phyloP scores from a whole-genome alignment of 225 moss, liverwort and hornwort species.

The Anthoceros angustus region DNA sequence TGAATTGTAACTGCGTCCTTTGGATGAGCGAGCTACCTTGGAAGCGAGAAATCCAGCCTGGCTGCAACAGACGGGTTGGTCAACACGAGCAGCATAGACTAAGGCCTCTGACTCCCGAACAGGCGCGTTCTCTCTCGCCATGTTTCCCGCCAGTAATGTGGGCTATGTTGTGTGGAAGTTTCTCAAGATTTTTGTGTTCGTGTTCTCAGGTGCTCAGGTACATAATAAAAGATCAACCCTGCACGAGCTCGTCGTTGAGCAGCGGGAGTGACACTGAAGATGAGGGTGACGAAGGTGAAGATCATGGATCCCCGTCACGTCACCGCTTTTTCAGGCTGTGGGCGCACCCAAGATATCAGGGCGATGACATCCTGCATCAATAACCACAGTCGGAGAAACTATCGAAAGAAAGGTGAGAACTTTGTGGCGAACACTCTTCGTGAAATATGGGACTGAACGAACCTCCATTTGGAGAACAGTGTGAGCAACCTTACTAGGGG shows the following conservation, averaged over 20 bases:
- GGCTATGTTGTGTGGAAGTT: background rate
- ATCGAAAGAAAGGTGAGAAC: too few relatives aligned
- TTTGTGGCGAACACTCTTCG: too few relatives aligned
- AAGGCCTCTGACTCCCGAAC: slow-evolving; percentile 38
- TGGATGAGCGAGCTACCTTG: slow-evolving; percentile 52
- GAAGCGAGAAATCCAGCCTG: slow-evolving; percentile 32
- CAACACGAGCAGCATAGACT: slow-evolving; percentile 31
- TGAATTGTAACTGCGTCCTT: slow-evolving; percentile 49
- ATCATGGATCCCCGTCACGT: background rate
- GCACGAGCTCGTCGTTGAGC: slow-evolving; percentile 16
- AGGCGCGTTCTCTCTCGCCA: slow-evolving; percentile 22
- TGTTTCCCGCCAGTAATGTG: background rate
- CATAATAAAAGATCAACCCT: slow-evolving; percentile 21
- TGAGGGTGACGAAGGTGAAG: slow-evolving; percentile 4
- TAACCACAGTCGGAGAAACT: too few relatives aligned
- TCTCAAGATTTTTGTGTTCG: slow-evolving; percentile 2
- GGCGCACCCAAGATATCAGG: slow-evolving; percentile 8
- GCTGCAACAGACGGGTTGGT: slow-evolving; percentile 10
- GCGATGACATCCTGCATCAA: too few relatives aligned
- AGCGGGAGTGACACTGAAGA: slow-evolving; percentile 19
- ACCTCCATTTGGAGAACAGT: too few relatives aligned
- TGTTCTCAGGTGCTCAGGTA: slow-evolving; percentile 27
- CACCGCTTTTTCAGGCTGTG: slow-evolving; percentile 27
- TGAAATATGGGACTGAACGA: too few relatives aligned
- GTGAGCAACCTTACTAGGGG: too few relatives aligned